phyloP scores from a whole-genome alignment of 768 basidiomycete genomes.

The Nidula microcarpa region DNA sequence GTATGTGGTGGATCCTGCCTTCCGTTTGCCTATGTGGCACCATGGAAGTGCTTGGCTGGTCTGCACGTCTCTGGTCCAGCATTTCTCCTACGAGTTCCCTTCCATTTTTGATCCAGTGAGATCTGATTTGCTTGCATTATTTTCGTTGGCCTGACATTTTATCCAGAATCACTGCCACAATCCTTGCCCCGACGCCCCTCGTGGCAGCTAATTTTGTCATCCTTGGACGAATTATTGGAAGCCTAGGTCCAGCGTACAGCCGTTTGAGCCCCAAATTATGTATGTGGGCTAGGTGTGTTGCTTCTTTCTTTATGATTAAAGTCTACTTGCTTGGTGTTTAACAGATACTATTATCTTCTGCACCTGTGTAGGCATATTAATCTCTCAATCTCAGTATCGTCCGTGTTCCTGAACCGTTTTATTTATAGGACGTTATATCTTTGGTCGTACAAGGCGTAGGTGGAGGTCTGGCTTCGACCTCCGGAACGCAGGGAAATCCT shows the following conservation, averaged over 20 bases:
- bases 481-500: slow-evolving; percentile 10
- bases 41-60: slow-evolving; percentile 18
- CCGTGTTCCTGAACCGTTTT: background rate
- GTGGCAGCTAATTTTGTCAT: slow-evolving; percentile 60
- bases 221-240: slow-evolving; percentile 43
- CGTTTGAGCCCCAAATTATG: slow-evolving; percentile 39
- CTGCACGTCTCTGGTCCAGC: slow-evolving; percentile 15
- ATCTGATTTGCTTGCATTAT: background rate
- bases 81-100: slow-evolving; percentile 2
- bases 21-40: slow-evolving; percentile 15
- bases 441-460: slow-evolving; percentile 55
- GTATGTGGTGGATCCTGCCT: slow-evolving; percentile 18
- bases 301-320: background rate
- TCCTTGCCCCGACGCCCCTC: slow-evolving; percentile 55
- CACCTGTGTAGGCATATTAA: slow-evolving; percentile 20
- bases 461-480: slow-evolving; percentile 43
- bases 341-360: slow-evolving; percentile 42
- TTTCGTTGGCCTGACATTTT: background rate
- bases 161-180: slow-evolving; percentile 47
- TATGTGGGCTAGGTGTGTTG: slow-evolving; percentile 16
- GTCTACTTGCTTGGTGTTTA: background rate
- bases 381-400: too few species aligned
- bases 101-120: slow-evolving; percentile 17
- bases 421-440: slow-evolving; percentile 39
- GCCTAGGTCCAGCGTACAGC: slow-evolving; percentile 44